Evolutionary conservation across 768 basidiomycete genomes (phyloP).

Genomic region (Nidularia pulvinata): DNA sequence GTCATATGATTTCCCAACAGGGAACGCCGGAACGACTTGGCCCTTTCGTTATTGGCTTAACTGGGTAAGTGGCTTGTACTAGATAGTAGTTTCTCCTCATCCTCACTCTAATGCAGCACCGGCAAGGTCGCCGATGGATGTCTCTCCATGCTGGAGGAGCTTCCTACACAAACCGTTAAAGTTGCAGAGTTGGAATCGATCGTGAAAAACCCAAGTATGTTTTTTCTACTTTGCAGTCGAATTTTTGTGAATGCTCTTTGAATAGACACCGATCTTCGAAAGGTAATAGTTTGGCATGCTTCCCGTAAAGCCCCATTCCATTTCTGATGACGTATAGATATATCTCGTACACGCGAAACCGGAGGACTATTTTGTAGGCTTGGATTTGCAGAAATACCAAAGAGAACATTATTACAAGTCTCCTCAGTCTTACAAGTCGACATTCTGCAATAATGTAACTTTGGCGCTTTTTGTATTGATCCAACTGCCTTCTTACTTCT

Average conservation of each 20-base stretch:
- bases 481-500: not conserved
- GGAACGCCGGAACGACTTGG: constrained; percentile 67
- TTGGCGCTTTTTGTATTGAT: not conserved
- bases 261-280: constrained; percentile 54
- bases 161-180: constrained; percentile 61
- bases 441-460: constrained; percentile 66
- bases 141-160: constrained; percentile 66
- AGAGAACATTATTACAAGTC: constrained; percentile 74
- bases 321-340: constrained; percentile 39
- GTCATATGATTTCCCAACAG: constrained; percentile 47
- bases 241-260: too few species aligned
- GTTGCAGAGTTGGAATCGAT: constrained; percentile 59
- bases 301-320: not conserved
- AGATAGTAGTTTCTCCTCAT: too few species aligned
- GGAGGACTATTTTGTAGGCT: constrained; percentile 65
- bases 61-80: constrained; percentile 53
- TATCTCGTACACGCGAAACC: constrained; percentile 77
- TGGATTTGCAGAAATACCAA: constrained; percentile 55
- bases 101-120: constrained; percentile 35
- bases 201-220: constrained; percentile 49
- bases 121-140: constrained; percentile 86
- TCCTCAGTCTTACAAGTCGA: constrained; percentile 64
- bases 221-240: too few species aligned
- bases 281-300: constrained; percentile 31
- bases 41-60: constrained; percentile 81